Base-by-base conservation (phyloP, 1,284 basidiomycete genomes). In the Ganoderma multipileum region DNA sequence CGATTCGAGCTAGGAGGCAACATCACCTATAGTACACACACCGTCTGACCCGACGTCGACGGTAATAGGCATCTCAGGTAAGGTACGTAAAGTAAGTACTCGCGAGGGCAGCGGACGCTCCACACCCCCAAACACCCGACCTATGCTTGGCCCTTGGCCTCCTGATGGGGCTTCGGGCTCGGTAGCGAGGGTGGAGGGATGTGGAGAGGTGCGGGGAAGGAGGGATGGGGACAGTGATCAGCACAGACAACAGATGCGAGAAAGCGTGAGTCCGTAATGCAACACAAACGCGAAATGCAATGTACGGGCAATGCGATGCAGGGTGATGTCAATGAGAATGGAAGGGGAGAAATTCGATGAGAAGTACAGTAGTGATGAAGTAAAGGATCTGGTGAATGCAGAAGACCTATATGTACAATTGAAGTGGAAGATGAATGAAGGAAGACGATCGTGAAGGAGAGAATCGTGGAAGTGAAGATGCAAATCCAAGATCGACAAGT, bases 351-450 rank as follows among this genome's bases (percentile, higher is more conserved):
- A 30, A 38, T 55, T 28, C 52, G 14, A 11, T 11, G 47, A 26
- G 33, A n/a, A 38, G 20, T 58, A 30, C 36, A 38, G 33, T 60
- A 39, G 38, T 38, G 38, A 41, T 26, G 58, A 60, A 60, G 58
- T 41, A 38, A 60, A 60, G 38, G 39, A 39, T 12, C 5, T 42
- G 58, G 20, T 26, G 38, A 55, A 38, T 60, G 58, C 23, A 8
- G 23, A 60, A 41, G 38, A 18, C 9, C 38, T 60, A 60, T 38
- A 60, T 41, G 58, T 60, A 60, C 58, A 60, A 60, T 60, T 60
- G 58, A 60, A 60, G 58, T 26, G 3, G 58, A 60, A 60, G 2
- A 14, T 60, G 38, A 42, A 60, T 39, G 18, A 12, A 58, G n/a
- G 42, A n/a, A 44, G 9, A 20, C 8, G 30, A 3, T 39, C 33